These are phyloP conservation scores for Suillus fuscotomentosus DNA, from an alignment of 768 basidiomycete species.

Conservation along the genomic window DNA sequence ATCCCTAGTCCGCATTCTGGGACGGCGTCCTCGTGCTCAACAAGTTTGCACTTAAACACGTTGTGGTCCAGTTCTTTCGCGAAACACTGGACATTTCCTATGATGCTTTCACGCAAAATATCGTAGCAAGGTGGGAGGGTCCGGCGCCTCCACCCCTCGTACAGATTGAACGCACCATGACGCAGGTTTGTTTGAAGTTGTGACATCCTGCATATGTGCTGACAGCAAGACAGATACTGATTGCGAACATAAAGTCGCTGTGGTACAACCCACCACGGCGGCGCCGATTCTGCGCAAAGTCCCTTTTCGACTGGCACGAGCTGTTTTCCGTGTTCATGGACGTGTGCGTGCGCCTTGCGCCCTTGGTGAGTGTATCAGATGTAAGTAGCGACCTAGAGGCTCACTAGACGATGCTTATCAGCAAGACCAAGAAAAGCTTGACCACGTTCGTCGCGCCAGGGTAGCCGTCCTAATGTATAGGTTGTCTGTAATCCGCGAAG, in stretches of 20 bases:
- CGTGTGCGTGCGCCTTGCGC: conserved; percentile 18
- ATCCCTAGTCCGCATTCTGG: conserved; percentile 52
- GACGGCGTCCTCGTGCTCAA: conserved; percentile 55
- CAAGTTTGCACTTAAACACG: conserved; percentile 48
- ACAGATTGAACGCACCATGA: conserved; percentile 39
- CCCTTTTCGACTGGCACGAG: conserved; percentile 63
- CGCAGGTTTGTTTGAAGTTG: conserved; percentile 27
- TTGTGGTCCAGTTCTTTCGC: conserved; percentile 61
- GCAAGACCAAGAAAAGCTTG: conserved; percentile 19
- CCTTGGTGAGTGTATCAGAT: conserved; percentile 12
- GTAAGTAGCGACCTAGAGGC: neutral
- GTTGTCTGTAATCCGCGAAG: conserved; percentile 58
- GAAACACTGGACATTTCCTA: conserved; percentile 63
- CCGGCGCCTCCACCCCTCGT: conserved; percentile 35
- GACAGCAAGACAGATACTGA: conserved; percentile 45
- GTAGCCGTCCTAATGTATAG: conserved; percentile 56
- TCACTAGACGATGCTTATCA: neutral
- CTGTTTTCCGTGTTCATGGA: conserved; percentile 48
- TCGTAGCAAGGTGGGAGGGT: conserved; percentile 39
- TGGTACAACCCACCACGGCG: conserved; percentile 72
- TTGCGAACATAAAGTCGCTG: conserved; percentile 54
- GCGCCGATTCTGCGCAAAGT: conserved; percentile 63
- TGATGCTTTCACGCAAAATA: conserved; percentile 38
- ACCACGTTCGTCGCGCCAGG: conserved; percentile 43
- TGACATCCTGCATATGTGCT: neutral